Evolutionary conservation across 2,329 filamentous ascomycete genomes (phyloP).

Genomic region (Acarospora socialis): DNA sequence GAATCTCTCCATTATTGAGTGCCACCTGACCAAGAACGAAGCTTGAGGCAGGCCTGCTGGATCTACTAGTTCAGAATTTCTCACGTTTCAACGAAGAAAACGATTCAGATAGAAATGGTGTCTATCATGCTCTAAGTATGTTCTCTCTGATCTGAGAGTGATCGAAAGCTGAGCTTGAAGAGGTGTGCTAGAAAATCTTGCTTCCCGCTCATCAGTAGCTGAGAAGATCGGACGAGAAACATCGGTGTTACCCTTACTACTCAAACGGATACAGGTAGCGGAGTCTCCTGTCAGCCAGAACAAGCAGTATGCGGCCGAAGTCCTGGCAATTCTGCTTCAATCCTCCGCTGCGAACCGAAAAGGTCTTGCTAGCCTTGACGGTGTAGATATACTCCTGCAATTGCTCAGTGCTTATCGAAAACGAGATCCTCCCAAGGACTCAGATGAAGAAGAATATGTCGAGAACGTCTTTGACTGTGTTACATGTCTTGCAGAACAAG

Average conservation of each 20-base stretch:
- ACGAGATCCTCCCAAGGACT: conserved; percentile 69
- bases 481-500: conserved; percentile 64
- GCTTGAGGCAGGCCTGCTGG: conserved; percentile 55
- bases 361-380: conserved; percentile 50
- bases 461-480: conserved; percentile 85
- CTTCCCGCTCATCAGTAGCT: conserved; percentile 53
- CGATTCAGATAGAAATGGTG: conserved; percentile 62
- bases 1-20: conserved; percentile 17
- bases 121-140: conserved; percentile 64
- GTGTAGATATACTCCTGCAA: conserved; percentile 67
- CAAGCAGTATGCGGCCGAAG: conserved; percentile 86
- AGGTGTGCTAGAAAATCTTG: conserved; percentile 70
- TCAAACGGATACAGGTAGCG: conserved; percentile 54
- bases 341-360: conserved; percentile 51
- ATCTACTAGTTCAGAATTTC: conserved; percentile 64
- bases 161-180: neutral
- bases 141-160: neutral
- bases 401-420: conserved; percentile 73
- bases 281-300: conserved; percentile 69
- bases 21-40: conserved; percentile 36
- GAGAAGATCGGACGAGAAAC: conserved; percentile 59
- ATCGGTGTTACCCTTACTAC: conserved; percentile 59
- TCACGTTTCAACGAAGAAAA: conserved; percentile 59
- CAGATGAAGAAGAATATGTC: conserved; percentile 86
- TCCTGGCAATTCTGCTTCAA: conserved; percentile 79